Evolutionary conservation across 2,329 filamentous ascomycete genomes (phyloP).

Genomic region (Fusarium mangiferae): DNA sequence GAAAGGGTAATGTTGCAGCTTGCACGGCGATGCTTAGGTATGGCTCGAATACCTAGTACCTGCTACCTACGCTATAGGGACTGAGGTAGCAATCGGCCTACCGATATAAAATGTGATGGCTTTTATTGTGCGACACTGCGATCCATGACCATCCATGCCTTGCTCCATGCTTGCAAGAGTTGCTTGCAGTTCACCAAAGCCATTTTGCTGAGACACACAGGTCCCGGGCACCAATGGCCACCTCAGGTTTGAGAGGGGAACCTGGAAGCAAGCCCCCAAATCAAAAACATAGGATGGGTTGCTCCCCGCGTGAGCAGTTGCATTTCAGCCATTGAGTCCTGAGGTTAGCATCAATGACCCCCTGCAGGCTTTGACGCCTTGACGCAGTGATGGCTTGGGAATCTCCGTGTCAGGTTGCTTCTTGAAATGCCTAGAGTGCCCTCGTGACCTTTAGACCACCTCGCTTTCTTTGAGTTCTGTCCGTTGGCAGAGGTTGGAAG

Average conservation of each 20-base stretch:
- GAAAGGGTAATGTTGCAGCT: slow-evolving; percentile 16
- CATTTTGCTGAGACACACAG: neutral
- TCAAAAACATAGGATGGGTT: slow-evolving; percentile 7
- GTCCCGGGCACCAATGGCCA: slow-evolving; percentile 7
- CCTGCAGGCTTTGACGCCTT: slow-evolving; percentile 21
- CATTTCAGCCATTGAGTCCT: slow-evolving; percentile 11
- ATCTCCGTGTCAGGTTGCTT: neutral
- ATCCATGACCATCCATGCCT: neutral
- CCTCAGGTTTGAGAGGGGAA: slow-evolving; percentile 5
- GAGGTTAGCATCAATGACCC: slow-evolving; percentile 4
- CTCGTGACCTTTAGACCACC: neutral
- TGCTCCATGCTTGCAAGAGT: slow-evolving; percentile 24
- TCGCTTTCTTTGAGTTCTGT: neutral
- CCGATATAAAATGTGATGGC: slow-evolving; percentile 20
- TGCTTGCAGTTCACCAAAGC: slow-evolving; percentile 15
- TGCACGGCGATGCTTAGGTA: neutral
- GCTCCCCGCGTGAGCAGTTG: slow-evolving; percentile 26
- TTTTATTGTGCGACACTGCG: slow-evolving; percentile 18
- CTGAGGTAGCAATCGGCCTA: neutral
- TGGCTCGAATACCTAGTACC: neutral
- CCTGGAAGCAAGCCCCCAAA: neutral
- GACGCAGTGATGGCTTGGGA: neutral
- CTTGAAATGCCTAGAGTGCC: neutral
- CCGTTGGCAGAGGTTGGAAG: neutral
- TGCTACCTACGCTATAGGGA: neutral